Evolutionary conservation across 805 yeast genomes (phyloP).

Genomic region (Candida nitratophila): DNA sequence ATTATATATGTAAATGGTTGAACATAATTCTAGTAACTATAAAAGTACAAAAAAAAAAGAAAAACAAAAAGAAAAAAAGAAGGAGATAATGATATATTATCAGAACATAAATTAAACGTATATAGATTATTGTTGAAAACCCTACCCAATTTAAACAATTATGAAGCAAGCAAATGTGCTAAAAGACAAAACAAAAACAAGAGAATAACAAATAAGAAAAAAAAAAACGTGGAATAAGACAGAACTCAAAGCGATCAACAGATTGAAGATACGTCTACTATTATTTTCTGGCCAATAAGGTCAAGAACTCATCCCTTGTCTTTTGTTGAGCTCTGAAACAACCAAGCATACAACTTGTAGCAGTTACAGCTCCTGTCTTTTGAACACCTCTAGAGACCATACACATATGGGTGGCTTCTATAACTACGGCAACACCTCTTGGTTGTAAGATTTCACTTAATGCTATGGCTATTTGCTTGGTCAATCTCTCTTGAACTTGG

Average conservation of each 20-base stretch:
- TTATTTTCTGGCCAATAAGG: constrained; percentile 59
- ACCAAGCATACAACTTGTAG: constrained; percentile 96
- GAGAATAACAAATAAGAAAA: neutral
- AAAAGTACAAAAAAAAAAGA: neutral
- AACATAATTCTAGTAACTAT: neutral
- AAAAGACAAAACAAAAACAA: neutral
- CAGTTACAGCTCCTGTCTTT: constrained; percentile 87
- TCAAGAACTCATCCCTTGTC: constrained; percentile 93
- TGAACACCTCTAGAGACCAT: constrained; percentile 98
- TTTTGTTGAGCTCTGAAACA: constrained; percentile 90
- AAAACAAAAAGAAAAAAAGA: neutral
- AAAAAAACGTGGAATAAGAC: no score
- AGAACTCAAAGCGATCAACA: no score
- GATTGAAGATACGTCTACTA: no score
- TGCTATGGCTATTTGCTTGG: constrained; percentile 97
- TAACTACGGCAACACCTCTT: constrained; percentile 95
- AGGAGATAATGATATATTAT: neutral
- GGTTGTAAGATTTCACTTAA: constrained; percentile 86
- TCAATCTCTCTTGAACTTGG: constrained; percentile 96
- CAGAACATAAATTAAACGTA: neutral
- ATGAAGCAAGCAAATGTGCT: neutral
- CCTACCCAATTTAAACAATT: neutral
- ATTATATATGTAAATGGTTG: constrained; percentile 1
- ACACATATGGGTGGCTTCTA: constrained; percentile 98
- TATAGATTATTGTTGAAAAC: neutral